Conservation (phyloP, 1,139 yeast species). For the Zygoascus sp. region DNA sequence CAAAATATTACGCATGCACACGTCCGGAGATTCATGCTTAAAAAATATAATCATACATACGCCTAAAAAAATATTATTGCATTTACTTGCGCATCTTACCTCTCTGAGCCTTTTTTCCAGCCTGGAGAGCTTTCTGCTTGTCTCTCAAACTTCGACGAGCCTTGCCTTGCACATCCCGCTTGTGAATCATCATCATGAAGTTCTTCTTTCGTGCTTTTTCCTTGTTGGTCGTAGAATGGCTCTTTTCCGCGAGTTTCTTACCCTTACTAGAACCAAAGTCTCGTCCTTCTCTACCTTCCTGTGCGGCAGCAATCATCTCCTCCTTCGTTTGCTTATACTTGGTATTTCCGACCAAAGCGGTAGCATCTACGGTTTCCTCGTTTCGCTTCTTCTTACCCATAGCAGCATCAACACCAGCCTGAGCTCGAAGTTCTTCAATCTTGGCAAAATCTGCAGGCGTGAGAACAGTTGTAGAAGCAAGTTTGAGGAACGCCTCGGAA, state of each 20-base stretch:
- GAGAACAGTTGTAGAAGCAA: conserved; percentile 66
- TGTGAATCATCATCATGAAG: conserved; percentile 97
- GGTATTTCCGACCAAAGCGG: conserved; percentile 71
- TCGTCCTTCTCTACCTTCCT: conserved; percentile 90
- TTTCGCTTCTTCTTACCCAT: conserved; percentile 52
- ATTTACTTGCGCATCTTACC: conserved; percentile 44
- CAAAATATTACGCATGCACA: too few relatives aligned
- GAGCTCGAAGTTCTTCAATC: conserved; percentile 74
- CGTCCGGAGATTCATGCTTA: not conserved
- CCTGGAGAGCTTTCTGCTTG: conserved; percentile 68
- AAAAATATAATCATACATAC: not conserved
- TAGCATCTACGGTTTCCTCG: conserved; percentile 83
- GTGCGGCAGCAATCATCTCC: conserved; percentile 80
- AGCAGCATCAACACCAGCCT: conserved; percentile 78
- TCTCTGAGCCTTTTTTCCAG: conserved; percentile 67
- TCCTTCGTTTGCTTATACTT: conserved; percentile 85
- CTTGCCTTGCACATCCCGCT: conserved; percentile 89
- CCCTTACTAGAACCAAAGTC: conserved; percentile 89
- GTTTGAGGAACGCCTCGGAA: conserved; percentile 39
- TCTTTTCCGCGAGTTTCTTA: conserved; percentile 55
- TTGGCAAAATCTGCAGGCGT: conserved; percentile 98
- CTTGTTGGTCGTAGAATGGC: conserved; percentile 88
- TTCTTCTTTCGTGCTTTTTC: conserved; percentile 98
- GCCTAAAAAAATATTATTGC: not conserved
- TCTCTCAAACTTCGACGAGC: conserved; percentile 85